Conservation (phyloP, 2,329 filamentous ascomycete species). For the Trichophyton benhamiae region DNA sequence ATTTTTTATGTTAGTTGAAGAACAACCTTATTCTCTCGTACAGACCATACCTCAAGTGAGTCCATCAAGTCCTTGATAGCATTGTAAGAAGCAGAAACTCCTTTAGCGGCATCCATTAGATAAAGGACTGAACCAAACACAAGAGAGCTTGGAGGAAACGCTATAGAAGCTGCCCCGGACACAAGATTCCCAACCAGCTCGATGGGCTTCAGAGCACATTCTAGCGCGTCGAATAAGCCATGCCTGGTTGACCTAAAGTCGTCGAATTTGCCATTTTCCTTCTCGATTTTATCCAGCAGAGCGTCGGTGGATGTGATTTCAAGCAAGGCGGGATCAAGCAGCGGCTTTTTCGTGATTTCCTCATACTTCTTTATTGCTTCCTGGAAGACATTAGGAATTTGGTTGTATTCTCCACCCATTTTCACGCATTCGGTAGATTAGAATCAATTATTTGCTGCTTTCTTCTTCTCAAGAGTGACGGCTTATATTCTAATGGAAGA, state of each 20-base stretch:
- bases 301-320: slow-evolving; percentile 24
- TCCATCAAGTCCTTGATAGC: slow-evolving; percentile 36
- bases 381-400: slow-evolving; percentile 9
- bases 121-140: slow-evolving; percentile 29
- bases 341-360: slow-evolving; percentile 10
- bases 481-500: neutral
- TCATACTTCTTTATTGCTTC: slow-evolving; percentile 10
- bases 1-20: neutral
- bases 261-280: slow-evolving; percentile 27
- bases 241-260: slow-evolving; percentile 29
- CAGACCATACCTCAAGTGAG: slow-evolving; percentile 20
- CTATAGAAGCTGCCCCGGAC: slow-evolving; percentile 26
- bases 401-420: neutral
- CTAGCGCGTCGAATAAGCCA: slow-evolving; percentile 25
- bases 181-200: slow-evolving; percentile 32
- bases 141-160: slow-evolving; percentile 31
- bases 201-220: slow-evolving; percentile 21
- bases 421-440: neutral
- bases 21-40: neutral
- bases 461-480: neutral
- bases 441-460: neutral
- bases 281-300: slow-evolving; percentile 22
- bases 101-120: slow-evolving; percentile 34
- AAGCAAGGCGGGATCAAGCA: slow-evolving; percentile 8
- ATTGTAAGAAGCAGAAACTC: slow-evolving; percentile 37